phyloP scores from a whole-genome alignment of 2,329 filamentous ascomycete species.

The Xylariales sp. region DNA sequence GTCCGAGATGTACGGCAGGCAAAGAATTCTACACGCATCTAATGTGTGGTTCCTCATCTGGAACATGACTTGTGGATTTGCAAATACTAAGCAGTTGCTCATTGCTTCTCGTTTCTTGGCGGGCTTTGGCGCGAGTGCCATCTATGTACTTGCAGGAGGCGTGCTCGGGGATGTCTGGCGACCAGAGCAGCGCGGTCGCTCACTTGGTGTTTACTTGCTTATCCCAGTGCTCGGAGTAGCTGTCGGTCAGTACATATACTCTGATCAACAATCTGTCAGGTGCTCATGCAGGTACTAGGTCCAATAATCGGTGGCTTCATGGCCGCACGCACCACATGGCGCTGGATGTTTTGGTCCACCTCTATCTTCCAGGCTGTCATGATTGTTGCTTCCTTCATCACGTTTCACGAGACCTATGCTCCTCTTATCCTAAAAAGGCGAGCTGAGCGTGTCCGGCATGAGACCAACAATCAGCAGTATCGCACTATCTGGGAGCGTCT shows the following conservation, averaged over 20 bases:
- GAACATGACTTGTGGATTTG: conserved; percentile 41
- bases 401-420: conserved; percentile 35
- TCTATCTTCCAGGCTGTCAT: conserved; percentile 36
- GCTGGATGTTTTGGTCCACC: conserved; percentile 42
- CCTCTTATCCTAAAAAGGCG: conserved; percentile 28
- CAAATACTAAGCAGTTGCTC: conserved; percentile 33
- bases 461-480: conserved; percentile 26
- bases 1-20: conserved; percentile 23
- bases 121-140: conserved; percentile 42
- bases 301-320: conserved; percentile 37
- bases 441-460: conserved; percentile 26
- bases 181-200: conserved; percentile 39
- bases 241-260: conserved; percentile 25
- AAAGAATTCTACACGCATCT: conserved; percentile 34
- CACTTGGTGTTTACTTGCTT: conserved; percentile 31
- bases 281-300: conserved; percentile 15
- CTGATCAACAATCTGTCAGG: background rate
- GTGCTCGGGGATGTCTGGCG: conserved; percentile 43
- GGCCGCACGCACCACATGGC: conserved; percentile 30
- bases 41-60: conserved; percentile 47
- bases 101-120: conserved; percentile 42
- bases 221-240: conserved; percentile 36
- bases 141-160: conserved; percentile 41
- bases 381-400: conserved; percentile 26
- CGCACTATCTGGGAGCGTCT: conserved; percentile 33